These are phyloP conservation scores for Dryadomyces quercus-mongolicae DNA, from an alignment of 2,329 filamentous ascomycete species.

Conservation along the genomic window DNA sequence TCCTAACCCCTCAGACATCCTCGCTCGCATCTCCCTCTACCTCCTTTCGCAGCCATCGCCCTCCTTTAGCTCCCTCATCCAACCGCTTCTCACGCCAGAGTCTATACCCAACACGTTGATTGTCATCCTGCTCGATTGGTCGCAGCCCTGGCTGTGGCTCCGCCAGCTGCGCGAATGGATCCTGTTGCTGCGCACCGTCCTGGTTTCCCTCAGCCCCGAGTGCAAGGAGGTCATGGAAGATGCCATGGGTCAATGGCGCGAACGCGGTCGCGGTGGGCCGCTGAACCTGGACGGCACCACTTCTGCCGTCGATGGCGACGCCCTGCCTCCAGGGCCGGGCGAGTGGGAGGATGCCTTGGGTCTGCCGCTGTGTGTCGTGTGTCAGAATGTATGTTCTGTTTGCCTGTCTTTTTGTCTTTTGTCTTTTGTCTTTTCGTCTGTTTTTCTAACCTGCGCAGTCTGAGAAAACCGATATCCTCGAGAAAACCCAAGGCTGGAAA, in stretches of 20 bases:
- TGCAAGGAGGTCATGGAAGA: conserved; percentile 80
- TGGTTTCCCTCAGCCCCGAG: conserved; percentile 60
- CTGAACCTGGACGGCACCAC: conserved; percentile 50
- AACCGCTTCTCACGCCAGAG: conserved; percentile 71
- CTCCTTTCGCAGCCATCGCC: conserved; percentile 75
- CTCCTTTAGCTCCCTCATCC: conserved; percentile 70
- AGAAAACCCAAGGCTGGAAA: conserved; percentile 85
- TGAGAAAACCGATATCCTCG: conserved; percentile 80
- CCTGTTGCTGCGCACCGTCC: conserved; percentile 64
- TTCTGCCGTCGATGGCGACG: conserved; percentile 47
- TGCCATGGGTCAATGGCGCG: conserved; percentile 67
- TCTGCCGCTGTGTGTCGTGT: conserved; percentile 84
- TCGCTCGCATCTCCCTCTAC: conserved; percentile 82
- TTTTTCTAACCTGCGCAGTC: conserved; percentile 37
- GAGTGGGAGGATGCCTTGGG: conserved; percentile 90
- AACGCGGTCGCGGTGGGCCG: conserved; percentile 55
- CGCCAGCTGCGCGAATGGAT: conserved; percentile 85
- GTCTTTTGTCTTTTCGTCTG: conserved; percentile 2
- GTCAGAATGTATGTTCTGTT: conserved; percentile 63
- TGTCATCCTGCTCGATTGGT: conserved; percentile 91
- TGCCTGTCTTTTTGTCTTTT: conserved; percentile 13
- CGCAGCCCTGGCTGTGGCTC: conserved; percentile 85
- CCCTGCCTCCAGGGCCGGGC: conserved; percentile 70
- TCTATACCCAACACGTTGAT: conserved; percentile 78
- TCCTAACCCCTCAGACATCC: conserved; percentile 51